Evolutionary conservation across 805 yeast genomes (phyloP), one percentile per base, ranked within the genome.

Genomic region (Yarrowia deformans): DNA sequence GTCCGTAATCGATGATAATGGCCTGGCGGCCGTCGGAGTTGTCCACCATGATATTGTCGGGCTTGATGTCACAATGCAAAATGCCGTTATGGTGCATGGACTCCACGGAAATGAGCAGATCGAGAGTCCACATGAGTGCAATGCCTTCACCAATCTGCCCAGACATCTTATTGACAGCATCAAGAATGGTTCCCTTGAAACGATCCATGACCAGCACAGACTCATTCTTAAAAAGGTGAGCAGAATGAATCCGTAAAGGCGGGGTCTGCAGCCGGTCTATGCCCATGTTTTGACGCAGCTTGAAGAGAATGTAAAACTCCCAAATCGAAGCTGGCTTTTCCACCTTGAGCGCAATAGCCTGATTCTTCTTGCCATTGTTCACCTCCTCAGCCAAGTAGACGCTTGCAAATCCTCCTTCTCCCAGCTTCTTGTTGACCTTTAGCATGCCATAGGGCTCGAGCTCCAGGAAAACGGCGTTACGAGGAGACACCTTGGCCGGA

Each of bases 21-120:
- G 83, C 85, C 48, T 78, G 71, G 0, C 72, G 68, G 0, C 84
- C 84, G 29, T 78, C 74, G 0, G 77, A 70, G 43, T 75, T 73
- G 69, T 81, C 83, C 0, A 91, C 75, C 96, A 93, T 90, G 72
- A 95, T 90, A 75, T 92, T 93, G 71, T 90, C 97, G 0, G 97
- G 89, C 75, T 90, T 90, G 68, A 93, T 77, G 76, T 93, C 97
- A 1, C 97, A 96, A 79, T 93, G 97, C 13, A 93, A 81, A 0
- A 93, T 86, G 0, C 88, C 88, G 16, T 84, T 77, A 0, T 77
- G 76, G 74, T 93, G 97, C n/a, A 93, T 77, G 1, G 80, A 77
- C 66, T 87, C 87, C 7, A 91, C 78, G 0, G 85, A 81, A 50
- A 85, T 82, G 55, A 93, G 74, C 12, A 93, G 75, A 75, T 92